A percentile compares a stretch with the other conserved stretches of the same genome.
These are phyloP conservation scores for Aspergillus melleus DNA, from an alignment of 2,329 filamentous ascomycete genomes.

Conservation along the genomic window DNA sequence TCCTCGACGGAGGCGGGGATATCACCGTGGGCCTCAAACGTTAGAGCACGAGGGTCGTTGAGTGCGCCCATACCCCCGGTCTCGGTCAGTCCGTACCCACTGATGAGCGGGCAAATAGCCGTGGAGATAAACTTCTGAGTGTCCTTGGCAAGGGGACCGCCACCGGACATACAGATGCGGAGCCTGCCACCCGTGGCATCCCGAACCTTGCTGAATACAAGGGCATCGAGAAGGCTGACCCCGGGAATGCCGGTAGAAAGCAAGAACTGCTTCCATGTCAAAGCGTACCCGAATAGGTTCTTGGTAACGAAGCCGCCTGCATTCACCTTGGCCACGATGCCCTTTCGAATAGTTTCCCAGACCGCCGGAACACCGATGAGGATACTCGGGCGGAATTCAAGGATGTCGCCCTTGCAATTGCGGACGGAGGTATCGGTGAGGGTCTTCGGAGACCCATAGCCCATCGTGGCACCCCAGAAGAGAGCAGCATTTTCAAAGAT, in stretches of 20 bases:
- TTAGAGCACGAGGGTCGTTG: conserved; percentile 79
- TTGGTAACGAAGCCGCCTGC: conserved; percentile 66
- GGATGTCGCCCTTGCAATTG: conserved; percentile 92
- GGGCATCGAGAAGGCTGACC: conserved; percentile 68
- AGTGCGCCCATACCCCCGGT: conserved; percentile 66
- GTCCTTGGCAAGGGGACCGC: conserved; percentile 82
- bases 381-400: conserved; percentile 83
- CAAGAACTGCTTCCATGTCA: conserved; percentile 62
- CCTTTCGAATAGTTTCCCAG: conserved; percentile 97
- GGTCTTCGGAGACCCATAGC: conserved; percentile 91
- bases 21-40: conserved; percentile 72
- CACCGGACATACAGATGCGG: conserved; percentile 90
- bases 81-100: conserved; percentile 92
- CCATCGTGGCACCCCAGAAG: conserved; percentile 86
- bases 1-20: conserved; percentile 76
- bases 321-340: conserved; percentile 78
- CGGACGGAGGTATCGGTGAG: conserved; percentile 81
- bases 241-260: conserved; percentile 56
- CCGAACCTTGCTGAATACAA: conserved; percentile 91
- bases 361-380: conserved; percentile 94
- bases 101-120: conserved; percentile 90
- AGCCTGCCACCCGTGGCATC: conserved; percentile 85
- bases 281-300: conserved; percentile 74
- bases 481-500: conserved; percentile 89
- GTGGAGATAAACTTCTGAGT: conserved; percentile 90